Base-by-base conservation (phyloP, 2,329 filamentous ascomycete species). In the Metarhizium sp. region DNA sequence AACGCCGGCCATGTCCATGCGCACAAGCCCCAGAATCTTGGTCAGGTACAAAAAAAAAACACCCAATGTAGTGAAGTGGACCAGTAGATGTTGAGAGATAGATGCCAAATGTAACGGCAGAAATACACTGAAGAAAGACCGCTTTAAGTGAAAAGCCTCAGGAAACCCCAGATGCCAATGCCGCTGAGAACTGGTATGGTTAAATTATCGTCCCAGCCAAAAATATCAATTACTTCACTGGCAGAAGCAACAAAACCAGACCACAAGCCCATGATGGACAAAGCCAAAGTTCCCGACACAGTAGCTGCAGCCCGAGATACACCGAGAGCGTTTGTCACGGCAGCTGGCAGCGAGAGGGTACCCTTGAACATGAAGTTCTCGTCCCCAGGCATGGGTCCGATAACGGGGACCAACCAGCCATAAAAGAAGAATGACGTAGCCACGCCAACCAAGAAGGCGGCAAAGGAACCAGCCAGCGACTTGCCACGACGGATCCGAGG, bases 151-250 rank as follows among this genome's bases (percentile, higher is more conserved):
- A 96, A 96, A 51, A 91, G 70, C 74, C 88, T 95, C 64, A 97
- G 78, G 69, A 99, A 96, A 0, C 87, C 88, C 86, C 89, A 96
- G 58, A 99, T 84, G 6, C 92, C 92, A 49, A 90, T 73, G 29
- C 92, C 91, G 67, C 90, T 96, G 51, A 99, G 77, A 30, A 95
- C 84, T 2, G 94, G 94, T 70, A 99, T 99, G 51, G 92, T 97
- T 63, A 99, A 76, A 71, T 99, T 99, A 73, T 99, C 94, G 66
- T 99, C 94, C 88, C 90, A 92, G 50, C 91, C 90, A 68, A 91
- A 96, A 0, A 97, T 66, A 72, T 99, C 91, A 49, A 96, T 79
- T 16, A 92, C 87, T 72, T 99, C 94, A 66, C 91, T 96, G 48
- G 85, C 85, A 55, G 91, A 90, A 46, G 91, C 94, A 53, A 92